Percentiles rank a stretch among this genome's conserved stretches.
Evolutionary conservation across 305 asterid genomes (phyloP).

Genomic region (Fraxinus velutina): DNA sequence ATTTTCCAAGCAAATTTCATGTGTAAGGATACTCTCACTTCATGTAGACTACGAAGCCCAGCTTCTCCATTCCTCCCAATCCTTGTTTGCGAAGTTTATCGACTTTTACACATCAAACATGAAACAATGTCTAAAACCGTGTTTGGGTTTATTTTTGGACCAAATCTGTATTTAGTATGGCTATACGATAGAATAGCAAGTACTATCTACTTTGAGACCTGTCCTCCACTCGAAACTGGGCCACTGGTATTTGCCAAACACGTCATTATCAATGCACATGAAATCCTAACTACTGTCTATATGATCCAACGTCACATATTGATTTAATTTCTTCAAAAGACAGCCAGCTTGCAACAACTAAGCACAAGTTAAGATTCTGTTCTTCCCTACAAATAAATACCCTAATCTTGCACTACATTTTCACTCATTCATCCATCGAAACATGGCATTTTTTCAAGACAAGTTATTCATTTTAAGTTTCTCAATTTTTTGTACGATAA

Average conservation of each 20-base stretch:
- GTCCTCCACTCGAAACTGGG: slow-evolving; percentile 27
- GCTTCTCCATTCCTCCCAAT: too few species aligned
- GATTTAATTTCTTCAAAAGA: slow-evolving; percentile 26
- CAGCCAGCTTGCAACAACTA: slow-evolving; percentile 70
- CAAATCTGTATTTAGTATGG: background rate
- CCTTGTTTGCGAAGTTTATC: too few species aligned
- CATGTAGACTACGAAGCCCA: too few species aligned
- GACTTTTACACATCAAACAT: background rate
- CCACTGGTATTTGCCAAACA: slow-evolving; percentile 29
- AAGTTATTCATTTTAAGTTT: slow-evolving; percentile 17
- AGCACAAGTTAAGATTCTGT: slow-evolving; percentile 30
- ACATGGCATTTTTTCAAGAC: slow-evolving; percentile 38
- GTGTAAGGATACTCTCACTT: too few species aligned
- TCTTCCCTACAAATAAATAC: slow-evolving; percentile 29
- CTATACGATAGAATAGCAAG: background rate
- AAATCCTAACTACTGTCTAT: slow-evolving; percentile 27
- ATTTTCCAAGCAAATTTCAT: too few species aligned
- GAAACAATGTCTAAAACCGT: background rate
- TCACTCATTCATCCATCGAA: slow-evolving; percentile 9
- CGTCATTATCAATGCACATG: slow-evolving; percentile 43
- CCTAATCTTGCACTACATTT: slow-evolving; percentile 17
- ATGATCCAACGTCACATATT: slow-evolving; percentile 23
- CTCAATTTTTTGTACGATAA: slow-evolving; percentile 22
- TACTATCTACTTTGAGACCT: slow-evolving; percentile 15
- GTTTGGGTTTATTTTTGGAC: background rate